Conservation (phyloP, 768 basidiomycete species). For the Dictyophora rubrovolvata region DNA sequence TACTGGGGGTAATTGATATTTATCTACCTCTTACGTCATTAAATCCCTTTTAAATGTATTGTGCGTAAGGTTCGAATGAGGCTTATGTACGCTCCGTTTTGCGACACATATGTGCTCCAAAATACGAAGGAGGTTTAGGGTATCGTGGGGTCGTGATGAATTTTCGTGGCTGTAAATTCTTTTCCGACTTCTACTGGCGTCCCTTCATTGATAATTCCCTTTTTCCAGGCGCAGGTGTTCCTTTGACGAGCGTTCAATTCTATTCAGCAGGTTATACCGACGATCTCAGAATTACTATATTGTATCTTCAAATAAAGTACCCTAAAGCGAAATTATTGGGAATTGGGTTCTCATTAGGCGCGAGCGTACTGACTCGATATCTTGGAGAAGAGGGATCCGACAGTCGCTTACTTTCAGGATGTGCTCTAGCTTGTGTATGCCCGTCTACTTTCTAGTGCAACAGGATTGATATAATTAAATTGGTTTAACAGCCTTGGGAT, state of each 20-base stretch:
- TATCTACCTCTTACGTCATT: conserved; percentile 6
- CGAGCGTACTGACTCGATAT: conserved; percentile 84
- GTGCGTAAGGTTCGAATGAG: conserved; percentile 76
- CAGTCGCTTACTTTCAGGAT: conserved; percentile 54
- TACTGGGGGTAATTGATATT: conserved; percentile 30
- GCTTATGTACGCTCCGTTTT: conserved; percentile 81
- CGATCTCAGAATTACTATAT: conserved; percentile 73
- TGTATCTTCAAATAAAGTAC: conserved; percentile 61
- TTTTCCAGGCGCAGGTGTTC: conserved; percentile 66
- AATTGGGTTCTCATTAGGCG: conserved; percentile 88
- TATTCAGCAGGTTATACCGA: conserved; percentile 88
- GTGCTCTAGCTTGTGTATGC: conserved; percentile 67
- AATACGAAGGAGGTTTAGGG: conserved; percentile 75
- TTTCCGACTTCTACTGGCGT: background rate
- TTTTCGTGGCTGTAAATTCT: conserved; percentile 75
- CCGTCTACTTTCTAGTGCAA: conserved; percentile 9
- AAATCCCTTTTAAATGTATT: background rate
- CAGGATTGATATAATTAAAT: conserved; percentile 7
- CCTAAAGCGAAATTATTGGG: conserved; percentile 79
- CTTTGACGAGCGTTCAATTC: conserved; percentile 70
- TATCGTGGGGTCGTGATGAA: conserved; percentile 88
- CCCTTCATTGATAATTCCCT: conserved; percentile 6
- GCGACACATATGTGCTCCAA: conserved; percentile 56
- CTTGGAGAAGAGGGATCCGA: conserved; percentile 69
- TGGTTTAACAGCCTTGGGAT: conserved; percentile 37